Evolutionary conservation across 1,284 basidiomycete species (phyloP).

Genomic region (Malassezia globosa): DNA sequence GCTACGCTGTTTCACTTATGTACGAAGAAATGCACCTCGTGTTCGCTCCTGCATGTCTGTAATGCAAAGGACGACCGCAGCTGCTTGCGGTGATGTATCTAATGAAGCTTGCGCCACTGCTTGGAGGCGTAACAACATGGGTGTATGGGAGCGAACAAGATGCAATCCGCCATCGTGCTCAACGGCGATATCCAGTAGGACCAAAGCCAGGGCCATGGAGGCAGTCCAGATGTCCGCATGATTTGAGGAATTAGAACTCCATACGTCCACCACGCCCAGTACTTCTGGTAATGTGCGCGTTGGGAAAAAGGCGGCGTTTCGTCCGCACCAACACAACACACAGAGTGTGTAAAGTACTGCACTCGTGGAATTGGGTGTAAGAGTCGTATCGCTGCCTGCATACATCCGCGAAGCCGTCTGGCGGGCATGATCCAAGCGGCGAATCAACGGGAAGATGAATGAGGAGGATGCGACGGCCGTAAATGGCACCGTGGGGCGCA

Average conservation of each 20-base stretch:
- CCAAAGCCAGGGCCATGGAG: slow-evolving; percentile 3
- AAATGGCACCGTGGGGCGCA: slow-evolving; percentile 48
- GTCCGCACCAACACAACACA: slow-evolving; percentile 8
- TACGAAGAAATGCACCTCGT: slow-evolving; percentile 2
- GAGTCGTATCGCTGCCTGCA: slow-evolving; percentile 7
- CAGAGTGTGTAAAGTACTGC: slow-evolving; percentile 14
- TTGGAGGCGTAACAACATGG: slow-evolving; percentile 8
- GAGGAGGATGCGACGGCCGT: not conserved
- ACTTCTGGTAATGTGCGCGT: slow-evolving; percentile 1
- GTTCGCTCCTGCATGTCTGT: slow-evolving; percentile 5
- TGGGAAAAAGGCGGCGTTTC: slow-evolving; percentile 1
- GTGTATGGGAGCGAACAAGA: slow-evolving; percentile 2
- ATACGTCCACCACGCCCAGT: slow-evolving; percentile 1
- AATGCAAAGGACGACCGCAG: slow-evolving; percentile 10
- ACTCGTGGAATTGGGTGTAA: not conserved
- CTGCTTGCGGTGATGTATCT: not conserved
- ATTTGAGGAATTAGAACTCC: not conserved
- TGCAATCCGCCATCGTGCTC: not conserved
- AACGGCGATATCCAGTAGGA: slow-evolving; percentile 7
- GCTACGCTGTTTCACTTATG: not conserved
- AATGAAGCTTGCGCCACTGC: slow-evolving; percentile 1
- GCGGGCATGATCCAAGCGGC: not conserved
- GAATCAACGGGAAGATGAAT: slow-evolving; percentile 11
- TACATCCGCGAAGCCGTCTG: not conserved
- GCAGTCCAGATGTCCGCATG: not conserved